Evolutionary conservation across 108 stramenopile species (phyloP).

Genomic region (Skeletonema potamos): DNA sequence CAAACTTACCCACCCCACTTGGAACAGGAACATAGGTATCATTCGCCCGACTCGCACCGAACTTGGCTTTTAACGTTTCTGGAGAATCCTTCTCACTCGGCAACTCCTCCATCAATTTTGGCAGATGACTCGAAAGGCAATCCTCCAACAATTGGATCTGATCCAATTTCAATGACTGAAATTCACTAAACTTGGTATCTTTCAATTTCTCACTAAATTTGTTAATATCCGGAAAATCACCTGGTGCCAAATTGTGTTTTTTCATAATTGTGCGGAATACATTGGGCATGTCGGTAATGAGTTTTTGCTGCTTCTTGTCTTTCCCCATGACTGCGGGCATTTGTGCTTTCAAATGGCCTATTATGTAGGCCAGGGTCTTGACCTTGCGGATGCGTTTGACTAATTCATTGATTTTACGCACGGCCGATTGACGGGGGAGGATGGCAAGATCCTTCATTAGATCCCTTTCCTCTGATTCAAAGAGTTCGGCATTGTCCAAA

Average conservation of each 20-base stretch:
- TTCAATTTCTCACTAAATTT: slow-evolving; percentile 78
- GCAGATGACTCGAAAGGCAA: slow-evolving; percentile 49
- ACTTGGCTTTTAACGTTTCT: slow-evolving; percentile 74
- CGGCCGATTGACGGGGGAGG: slow-evolving; percentile 94
- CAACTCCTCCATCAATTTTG: slow-evolving; percentile 70
- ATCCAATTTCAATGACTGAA: slow-evolving; percentile 45
- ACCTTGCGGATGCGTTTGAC: slow-evolving; percentile 98
- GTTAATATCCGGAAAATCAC: slow-evolving; percentile 85
- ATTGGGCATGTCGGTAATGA: slow-evolving; percentile 89
- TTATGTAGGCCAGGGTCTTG: slow-evolving; percentile 92
- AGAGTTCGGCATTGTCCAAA: slow-evolving; percentile 83
- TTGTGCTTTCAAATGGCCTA: slow-evolving; percentile 93
- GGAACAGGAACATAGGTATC: slow-evolving; percentile 54
- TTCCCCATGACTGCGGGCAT: slow-evolving; percentile 98
- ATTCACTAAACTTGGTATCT: slow-evolving; percentile 81
- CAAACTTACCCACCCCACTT: slow-evolving; percentile 64
- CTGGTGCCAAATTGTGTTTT: slow-evolving; percentile 90
- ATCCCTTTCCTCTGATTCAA: slow-evolving; percentile 92
- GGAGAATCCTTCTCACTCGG: slow-evolving; percentile 87
- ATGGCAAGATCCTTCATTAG: slow-evolving; percentile 94
- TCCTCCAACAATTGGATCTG: slow-evolving; percentile 52
- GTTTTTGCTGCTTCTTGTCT: slow-evolving; percentile 95
- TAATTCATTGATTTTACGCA: slow-evolving; percentile 97
- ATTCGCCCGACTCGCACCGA: slow-evolving; percentile 24
- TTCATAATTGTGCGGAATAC: slow-evolving; percentile 92